Base-by-base conservation (phyloP, 2,329 filamentous ascomycete species). In the Gyromitra esculenta region DNA sequence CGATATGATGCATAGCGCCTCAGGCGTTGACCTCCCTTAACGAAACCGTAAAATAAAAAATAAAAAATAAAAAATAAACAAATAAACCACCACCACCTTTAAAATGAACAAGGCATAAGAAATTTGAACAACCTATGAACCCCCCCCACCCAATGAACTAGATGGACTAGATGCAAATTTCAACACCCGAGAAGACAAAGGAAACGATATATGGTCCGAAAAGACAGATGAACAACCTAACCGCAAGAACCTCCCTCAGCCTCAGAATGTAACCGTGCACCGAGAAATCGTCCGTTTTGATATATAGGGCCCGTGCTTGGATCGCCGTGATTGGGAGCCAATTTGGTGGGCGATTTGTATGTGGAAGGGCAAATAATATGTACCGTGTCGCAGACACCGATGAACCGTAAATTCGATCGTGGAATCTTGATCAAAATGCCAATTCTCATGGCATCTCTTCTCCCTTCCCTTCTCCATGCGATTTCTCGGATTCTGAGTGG, bases 1-100 rank as follows among this genome's bases (percentile, higher is more conserved):
- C 43, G 48, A 52, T 63, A 56, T 54, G 48, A 52, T 63, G 57
- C 60, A 62, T 31, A 71, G n/a, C 68, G 35, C 68, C 57, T 52
- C 54, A 50, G 9, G 68, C 57, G 48, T 11, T 67, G 25, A 31
- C 25, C 25, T 31, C 35, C 35, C 50, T 66, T 48, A 63, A 64
- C 56, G 25, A 54, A 50, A n/a, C 31, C 41, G 35, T 41, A 64
- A 64, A 37, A 71, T n/a, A n/a, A n/a, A n/a, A 13, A 13, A 66
- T 56, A 31, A 31, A 31, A 31, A 31, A 3, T 4, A 31, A 31
- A 31, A 31, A 31, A 31, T 54, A 35, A 39, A 70, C 31, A 62
- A 62, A 70, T 2, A 31, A 31, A 31, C 2, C 25, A 31, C 25
- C 48, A 35, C 11, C 37, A 37, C 5, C 43, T 7, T 45, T 15